Evolutionary conservation across 805 yeast species (phyloP).

Genomic region (Yarrowia sp.): DNA sequence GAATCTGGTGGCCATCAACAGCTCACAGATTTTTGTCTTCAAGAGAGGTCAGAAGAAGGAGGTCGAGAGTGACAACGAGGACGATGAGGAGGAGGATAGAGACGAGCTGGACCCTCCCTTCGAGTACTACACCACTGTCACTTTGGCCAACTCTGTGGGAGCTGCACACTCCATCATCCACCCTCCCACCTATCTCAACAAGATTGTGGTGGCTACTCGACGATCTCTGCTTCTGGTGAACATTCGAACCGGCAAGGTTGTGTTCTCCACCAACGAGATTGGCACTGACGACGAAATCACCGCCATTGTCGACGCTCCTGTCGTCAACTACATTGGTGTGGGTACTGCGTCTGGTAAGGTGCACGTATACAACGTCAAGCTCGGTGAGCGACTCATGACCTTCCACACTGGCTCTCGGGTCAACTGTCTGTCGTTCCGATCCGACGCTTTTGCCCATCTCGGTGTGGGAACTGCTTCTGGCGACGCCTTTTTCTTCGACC

Average conservation of each 20-base stretch:
- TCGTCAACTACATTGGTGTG: constrained; percentile 78
- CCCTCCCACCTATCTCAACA: constrained; percentile 91
- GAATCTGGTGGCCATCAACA: constrained; percentile 54
- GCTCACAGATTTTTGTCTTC: constrained; percentile 61
- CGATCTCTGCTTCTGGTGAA: constrained; percentile 68
- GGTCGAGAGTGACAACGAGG: constrained; percentile 5
- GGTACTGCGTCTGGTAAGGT: constrained; percentile 77
- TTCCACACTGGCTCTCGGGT: constrained; percentile 53
- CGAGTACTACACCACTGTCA: constrained; percentile 70
- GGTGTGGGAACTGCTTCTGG: constrained; percentile 82
- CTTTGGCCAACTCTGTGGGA: constrained; percentile 69
- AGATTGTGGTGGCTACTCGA: constrained; percentile 82
- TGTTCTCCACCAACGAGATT: constrained; percentile 59
- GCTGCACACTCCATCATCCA: constrained; percentile 73
- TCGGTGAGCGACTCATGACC: constrained; percentile 61
- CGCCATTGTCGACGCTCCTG: constrained; percentile 84
- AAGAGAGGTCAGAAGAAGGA: constrained; percentile 57
- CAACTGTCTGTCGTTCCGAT: constrained; percentile 78
- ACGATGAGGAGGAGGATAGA: constrained; percentile 15
- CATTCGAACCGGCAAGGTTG: constrained; percentile 73
- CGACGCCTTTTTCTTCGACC: constrained; percentile 84
- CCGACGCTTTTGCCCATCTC: constrained; percentile 85
- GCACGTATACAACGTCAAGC: constrained; percentile 68
- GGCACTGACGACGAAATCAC: constrained; percentile 63
- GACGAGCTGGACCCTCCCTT: constrained; percentile 44